These are phyloP conservation scores for Kodamaea neixiangensis DNA, from an alignment of 805 yeast species.

Conservation along the genomic window DNA sequence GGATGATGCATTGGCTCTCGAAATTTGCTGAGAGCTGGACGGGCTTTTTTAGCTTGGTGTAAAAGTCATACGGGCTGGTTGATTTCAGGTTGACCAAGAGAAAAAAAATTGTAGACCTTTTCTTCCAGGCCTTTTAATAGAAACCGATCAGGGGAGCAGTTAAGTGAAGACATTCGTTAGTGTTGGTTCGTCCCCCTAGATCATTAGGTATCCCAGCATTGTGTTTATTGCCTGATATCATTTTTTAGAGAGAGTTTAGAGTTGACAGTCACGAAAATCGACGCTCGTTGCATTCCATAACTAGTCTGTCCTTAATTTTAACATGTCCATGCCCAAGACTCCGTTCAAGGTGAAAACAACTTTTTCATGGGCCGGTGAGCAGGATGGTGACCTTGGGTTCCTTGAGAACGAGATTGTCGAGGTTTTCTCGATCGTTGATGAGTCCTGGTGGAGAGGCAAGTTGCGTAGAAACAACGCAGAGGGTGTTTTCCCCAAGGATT, in stretches of 20 bases:
- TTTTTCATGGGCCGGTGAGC: constrained; percentile 94
- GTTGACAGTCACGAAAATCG: not conserved
- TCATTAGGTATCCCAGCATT: not conserved
- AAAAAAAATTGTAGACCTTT: not conserved
- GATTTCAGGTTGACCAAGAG: constrained; percentile 1
- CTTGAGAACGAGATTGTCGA: constrained; percentile 92
- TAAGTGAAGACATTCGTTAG: not conserved
- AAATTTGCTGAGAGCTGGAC: too few relatives aligned
- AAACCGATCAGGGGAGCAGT: constrained; percentile 1
- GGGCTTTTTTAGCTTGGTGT: too few relatives aligned
- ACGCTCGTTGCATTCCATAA: not conserved
- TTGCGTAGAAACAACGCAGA: constrained; percentile 75
- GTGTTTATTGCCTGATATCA: not conserved
- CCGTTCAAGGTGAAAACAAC: constrained; percentile 81
- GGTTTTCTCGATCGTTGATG: constrained; percentile 77
- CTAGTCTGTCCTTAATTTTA: not conserved
- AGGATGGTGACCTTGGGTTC: constrained; percentile 87
- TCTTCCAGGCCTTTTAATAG: not conserved
- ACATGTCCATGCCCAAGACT: constrained; percentile 22
- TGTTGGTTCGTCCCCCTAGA: not conserved
- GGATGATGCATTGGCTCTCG: not conserved
- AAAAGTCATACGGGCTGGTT: constrained; percentile 1
- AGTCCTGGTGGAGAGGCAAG: constrained; percentile 89
- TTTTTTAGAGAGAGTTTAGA: not conserved
- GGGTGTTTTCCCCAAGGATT: constrained; percentile 88